These are phyloP conservation scores for Chytridiales sp. DNA, from an alignment of 371 early-diverging fungal genomes.

Conservation along the genomic window DNA sequence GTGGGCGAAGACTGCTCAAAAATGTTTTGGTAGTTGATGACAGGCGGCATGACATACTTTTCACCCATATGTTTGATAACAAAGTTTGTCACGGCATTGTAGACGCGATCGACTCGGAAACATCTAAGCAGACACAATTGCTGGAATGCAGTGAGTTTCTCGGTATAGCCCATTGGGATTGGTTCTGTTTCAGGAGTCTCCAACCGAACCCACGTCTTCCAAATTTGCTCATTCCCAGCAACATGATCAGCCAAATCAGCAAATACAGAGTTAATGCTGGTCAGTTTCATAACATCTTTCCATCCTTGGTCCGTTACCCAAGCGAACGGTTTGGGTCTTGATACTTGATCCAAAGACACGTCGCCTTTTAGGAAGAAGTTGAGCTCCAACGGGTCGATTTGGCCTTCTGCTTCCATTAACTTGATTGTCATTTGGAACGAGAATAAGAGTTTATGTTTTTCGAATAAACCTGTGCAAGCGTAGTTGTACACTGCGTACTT, in stretches of 20 bases:
- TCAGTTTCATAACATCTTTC: constrained; percentile 51
- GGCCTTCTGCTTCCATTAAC: constrained; percentile 58
- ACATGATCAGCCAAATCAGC: constrained; percentile 40
- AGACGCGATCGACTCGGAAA: constrained; percentile 58
- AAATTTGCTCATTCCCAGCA: constrained; percentile 39
- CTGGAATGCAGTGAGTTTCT: constrained; percentile 50
- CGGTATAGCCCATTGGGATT: constrained; percentile 50
- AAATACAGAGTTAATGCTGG: constrained; percentile 46
- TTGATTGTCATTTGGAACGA: constrained; percentile 64
- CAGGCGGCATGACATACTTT: constrained; percentile 64
- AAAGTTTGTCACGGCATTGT: constrained; percentile 60
- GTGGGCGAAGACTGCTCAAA: constrained; percentile 62
- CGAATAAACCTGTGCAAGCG: constrained; percentile 61
- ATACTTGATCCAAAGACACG: constrained; percentile 51
- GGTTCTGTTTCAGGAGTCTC: constrained; percentile 52
- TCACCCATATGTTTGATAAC: constrained; percentile 59
- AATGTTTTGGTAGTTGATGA: constrained; percentile 60
- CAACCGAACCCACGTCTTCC: constrained; percentile 50
- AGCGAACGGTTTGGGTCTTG: constrained; percentile 46
- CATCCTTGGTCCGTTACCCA: constrained; percentile 59
- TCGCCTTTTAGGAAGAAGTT: constrained; percentile 65
- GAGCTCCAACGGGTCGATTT: constrained; percentile 50
- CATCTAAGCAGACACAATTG: constrained; percentile 58
- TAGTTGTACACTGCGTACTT: constrained; percentile 64
- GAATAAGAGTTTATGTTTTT: constrained; percentile 63